Evolutionary conservation across 1,284 basidiomycete genomes (phyloP).

Genomic region (Trichosporon sp.): DNA sequence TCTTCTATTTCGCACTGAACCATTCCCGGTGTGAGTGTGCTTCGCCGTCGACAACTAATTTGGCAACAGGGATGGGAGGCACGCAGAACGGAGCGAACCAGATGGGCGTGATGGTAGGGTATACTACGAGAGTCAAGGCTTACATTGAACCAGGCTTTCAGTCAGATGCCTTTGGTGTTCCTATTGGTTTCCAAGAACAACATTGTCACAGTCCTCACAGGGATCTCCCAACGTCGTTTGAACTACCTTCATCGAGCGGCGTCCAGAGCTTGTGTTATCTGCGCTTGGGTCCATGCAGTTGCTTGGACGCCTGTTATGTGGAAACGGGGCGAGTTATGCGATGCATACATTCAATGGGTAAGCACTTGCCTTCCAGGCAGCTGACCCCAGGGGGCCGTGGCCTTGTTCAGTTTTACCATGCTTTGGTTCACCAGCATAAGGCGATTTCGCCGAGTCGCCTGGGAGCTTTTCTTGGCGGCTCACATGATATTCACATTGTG

Average conservation of each 20-base stretch:
- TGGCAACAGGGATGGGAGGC: constrained; percentile 15
- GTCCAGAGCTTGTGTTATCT: constrained; percentile 48
- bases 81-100: constrained; percentile 36
- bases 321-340: constrained; percentile 26
- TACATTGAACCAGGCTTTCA: constrained; percentile 40
- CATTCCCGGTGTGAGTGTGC: constrained; percentile 29
- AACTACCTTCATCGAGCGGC: constrained; percentile 58
- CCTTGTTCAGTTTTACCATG: constrained; percentile 56
- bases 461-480: constrained; percentile 62
- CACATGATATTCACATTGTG: constrained; percentile 60
- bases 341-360: constrained; percentile 39
- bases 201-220: constrained; percentile 51
- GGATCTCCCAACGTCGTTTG: constrained; percentile 58
- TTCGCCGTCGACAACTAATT: not conserved
- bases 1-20: constrained; percentile 29
- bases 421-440: constrained; percentile 58
- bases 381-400: constrained; percentile 37
- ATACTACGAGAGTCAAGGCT: not conserved
- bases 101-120: constrained; percentile 39
- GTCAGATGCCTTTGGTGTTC: constrained; percentile 54
- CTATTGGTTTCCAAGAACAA: constrained; percentile 57
- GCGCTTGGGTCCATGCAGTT: constrained; percentile 49
- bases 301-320: constrained; percentile 40
- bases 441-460: constrained; percentile 57
- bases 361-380: not conserved